These are phyloP conservation scores for Citrus glauca DNA, from an alignment of 345 rosid genomes.

Conservation along the genomic window DNA sequence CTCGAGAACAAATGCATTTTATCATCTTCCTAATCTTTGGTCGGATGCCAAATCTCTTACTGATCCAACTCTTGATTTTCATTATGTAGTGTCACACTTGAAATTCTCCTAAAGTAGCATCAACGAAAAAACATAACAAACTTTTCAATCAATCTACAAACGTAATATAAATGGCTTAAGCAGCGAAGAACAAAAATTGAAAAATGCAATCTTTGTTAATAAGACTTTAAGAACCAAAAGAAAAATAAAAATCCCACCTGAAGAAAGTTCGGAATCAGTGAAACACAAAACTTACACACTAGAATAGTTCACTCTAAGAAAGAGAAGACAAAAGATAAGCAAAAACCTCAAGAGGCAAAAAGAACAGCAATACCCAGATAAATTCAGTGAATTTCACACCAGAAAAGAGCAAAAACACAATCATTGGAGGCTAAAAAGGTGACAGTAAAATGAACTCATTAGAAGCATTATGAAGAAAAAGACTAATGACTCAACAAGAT, in stretches of 20 bases:
- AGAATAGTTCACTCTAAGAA: background rate
- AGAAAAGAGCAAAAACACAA: conserved; percentile 15
- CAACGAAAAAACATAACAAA: conserved; percentile 4
- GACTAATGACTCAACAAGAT: conserved; percentile 15
- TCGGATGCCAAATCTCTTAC: conserved; percentile 28
- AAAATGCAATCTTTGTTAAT: too few relatives aligned
- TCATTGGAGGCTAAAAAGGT: conserved; percentile 21
- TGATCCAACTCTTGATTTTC: conserved; percentile 45
- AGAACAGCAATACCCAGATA: conserved; percentile 19
- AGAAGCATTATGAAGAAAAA: conserved; percentile 17
- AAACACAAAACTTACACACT: background rate
- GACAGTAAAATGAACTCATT: conserved; percentile 25
- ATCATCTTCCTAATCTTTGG: conserved; percentile 53
- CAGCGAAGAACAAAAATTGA: background rate
- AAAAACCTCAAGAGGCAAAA: background rate
- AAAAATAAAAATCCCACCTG: background rate
- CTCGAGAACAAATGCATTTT: conserved; percentile 67
- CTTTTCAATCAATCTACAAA: background rate
- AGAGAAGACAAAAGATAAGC: background rate
- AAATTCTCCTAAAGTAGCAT: conserved; percentile 25
- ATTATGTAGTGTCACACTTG: conserved; percentile 34
- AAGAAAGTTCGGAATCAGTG: conserved; percentile 5
- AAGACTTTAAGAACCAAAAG: background rate
- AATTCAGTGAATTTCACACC: conserved; percentile 10
- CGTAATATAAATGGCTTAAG: background rate